Evolutionary conservation across 371 early-diverging fungal genomes (phyloP).

Genomic region (Mucor racemosus): DNA sequence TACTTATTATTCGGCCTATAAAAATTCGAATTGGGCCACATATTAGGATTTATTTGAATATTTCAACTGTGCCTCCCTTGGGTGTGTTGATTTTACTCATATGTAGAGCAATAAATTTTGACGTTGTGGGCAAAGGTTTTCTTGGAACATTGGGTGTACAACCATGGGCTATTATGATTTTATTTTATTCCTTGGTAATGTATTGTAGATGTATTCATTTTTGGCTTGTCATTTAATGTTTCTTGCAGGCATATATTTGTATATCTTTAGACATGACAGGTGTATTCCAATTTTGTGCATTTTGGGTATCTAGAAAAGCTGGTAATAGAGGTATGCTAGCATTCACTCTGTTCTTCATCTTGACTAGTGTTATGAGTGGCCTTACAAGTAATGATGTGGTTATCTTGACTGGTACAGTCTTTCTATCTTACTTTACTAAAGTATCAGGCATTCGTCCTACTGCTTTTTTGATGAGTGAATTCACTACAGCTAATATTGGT

Average conservation of each 20-base stretch:
- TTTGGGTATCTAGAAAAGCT: slow-evolving; percentile 67
- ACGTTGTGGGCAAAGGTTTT: slow-evolving; percentile 63
- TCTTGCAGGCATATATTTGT: slow-evolving; percentile 74
- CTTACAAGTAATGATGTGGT: slow-evolving; percentile 85
- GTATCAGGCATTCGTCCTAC: slow-evolving; percentile 66
- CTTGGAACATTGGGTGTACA: slow-evolving; percentile 69
- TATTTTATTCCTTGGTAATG: slow-evolving; percentile 73
- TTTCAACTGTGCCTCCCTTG: slow-evolving; percentile 71
- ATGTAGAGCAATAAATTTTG: slow-evolving; percentile 52
- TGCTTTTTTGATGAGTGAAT: slow-evolving; percentile 73
- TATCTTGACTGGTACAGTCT: slow-evolving; percentile 80
- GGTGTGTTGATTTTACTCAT: slow-evolving; percentile 68
- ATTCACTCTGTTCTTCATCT: slow-evolving; percentile 69
- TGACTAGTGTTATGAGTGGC: slow-evolving; percentile 75
- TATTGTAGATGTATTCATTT: background rate
- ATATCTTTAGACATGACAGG: slow-evolving; percentile 85
- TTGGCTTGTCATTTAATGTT: background rate
- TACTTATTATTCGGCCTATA: slow-evolving; percentile 60
- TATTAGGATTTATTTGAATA: slow-evolving; percentile 53
- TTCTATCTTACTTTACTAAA: slow-evolving; percentile 72
- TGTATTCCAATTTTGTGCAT: slow-evolving; percentile 71
- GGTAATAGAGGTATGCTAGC: slow-evolving; percentile 62
- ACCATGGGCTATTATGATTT: slow-evolving; percentile 78
- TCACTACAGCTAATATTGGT: slow-evolving; percentile 74
- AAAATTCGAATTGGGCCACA: slow-evolving; percentile 37